Evolutionary conservation across 2,329 filamentous ascomycete genomes (phyloP).

Genomic region (Talaromyces atroroseus): DNA sequence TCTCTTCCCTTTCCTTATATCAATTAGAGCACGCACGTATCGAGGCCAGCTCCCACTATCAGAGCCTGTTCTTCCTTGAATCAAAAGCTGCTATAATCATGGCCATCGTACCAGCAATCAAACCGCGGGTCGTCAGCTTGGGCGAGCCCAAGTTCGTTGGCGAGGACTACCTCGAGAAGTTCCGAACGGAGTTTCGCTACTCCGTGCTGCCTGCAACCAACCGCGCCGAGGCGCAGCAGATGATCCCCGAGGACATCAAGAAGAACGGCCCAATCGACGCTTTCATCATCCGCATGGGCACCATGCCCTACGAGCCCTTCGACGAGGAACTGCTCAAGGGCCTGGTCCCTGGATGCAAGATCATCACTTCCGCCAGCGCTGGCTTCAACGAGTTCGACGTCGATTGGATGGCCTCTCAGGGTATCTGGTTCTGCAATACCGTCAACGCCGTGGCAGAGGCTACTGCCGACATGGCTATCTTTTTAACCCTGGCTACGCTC

Average conservation of each 20-base stretch:
- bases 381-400: constrained; percentile 48
- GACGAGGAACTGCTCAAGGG: constrained; percentile 40
- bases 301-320: constrained; percentile 46
- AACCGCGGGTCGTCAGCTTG: constrained; percentile 40
- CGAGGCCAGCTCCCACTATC: neutral
- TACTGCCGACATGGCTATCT: constrained; percentile 69
- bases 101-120: constrained; percentile 15
- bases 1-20: neutral
- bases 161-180: constrained; percentile 37
- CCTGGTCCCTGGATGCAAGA: constrained; percentile 40
- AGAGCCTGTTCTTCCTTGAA: neutral
- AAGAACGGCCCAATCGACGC: constrained; percentile 41
- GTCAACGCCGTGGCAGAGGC: constrained; percentile 68
- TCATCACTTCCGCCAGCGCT: constrained; percentile 45
- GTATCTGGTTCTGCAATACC: constrained; percentile 59
- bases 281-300: constrained; percentile 48
- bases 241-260: constrained; percentile 34
- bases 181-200: constrained; percentile 36
- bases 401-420: constrained; percentile 36
- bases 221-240: constrained; percentile 31
- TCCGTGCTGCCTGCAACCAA: constrained; percentile 35
- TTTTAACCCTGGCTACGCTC: constrained; percentile 67
- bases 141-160: constrained; percentile 37
- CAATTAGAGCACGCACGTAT: neutral
- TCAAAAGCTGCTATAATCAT: neutral